Conservation (phyloP, 495 filamentous ascomycete species). For the Tuber brumale region DNA sequence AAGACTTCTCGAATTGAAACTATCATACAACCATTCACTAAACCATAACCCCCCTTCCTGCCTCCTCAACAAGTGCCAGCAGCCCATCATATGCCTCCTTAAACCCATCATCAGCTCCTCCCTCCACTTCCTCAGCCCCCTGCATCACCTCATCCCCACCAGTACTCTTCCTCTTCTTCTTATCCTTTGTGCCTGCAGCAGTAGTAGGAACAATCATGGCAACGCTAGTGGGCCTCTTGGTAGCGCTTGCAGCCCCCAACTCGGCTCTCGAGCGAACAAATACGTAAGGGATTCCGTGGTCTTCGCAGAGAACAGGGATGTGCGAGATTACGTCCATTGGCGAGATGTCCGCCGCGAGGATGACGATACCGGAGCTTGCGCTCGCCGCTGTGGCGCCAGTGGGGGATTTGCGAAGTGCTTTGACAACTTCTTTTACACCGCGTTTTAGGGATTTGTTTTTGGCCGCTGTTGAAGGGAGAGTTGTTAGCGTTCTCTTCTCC, state of each 20-base stretch:
- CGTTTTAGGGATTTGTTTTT: constrained; percentile 91
- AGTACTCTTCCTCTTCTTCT: constrained; percentile 49
- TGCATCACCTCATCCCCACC: constrained; percentile 47
- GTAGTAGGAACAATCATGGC: constrained; percentile 62
- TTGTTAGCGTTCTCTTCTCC: constrained; percentile 4
- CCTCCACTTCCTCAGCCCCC: constrained; percentile 47
- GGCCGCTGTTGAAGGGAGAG: constrained; percentile 54
- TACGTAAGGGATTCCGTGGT: constrained; percentile 89
- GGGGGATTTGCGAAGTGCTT: constrained; percentile 84
- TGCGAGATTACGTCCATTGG: constrained; percentile 97
- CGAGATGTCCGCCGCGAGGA: constrained; percentile 94
- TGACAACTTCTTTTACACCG: constrained; percentile 97
- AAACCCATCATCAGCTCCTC: constrained; percentile 61
- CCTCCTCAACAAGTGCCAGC: constrained; percentile 67
- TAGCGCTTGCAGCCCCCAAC: constrained; percentile 81
- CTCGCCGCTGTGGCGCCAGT: constrained; percentile 50
- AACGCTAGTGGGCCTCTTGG: constrained; percentile 92
- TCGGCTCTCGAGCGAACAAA: constrained; percentile 83
- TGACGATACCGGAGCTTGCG: constrained; percentile 62
- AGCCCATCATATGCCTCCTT: constrained; percentile 64
- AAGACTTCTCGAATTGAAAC: neutral
- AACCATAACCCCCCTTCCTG: constrained; percentile 50
- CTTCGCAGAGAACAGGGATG: constrained; percentile 93
- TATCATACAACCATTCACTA: constrained; percentile 37
- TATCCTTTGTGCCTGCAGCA: constrained; percentile 46